Evolutionary conservation across 2,329 filamentous ascomycete species (phyloP).

Genomic region (Oidium heveae): DNA sequence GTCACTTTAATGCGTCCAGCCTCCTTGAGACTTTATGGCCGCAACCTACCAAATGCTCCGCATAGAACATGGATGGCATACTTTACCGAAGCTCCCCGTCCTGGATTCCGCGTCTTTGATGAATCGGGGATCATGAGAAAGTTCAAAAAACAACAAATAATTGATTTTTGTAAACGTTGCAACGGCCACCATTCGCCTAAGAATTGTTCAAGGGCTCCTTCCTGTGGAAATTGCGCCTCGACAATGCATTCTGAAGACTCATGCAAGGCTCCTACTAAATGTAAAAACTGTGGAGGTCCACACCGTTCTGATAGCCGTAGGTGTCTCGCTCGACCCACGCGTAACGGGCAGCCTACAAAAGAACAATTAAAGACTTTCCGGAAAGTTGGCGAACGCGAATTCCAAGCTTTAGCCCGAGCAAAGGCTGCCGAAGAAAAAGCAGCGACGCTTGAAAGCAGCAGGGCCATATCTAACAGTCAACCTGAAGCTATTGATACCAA

Average conservation of each 20-base stretch:
- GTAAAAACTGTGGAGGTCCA: background rate
- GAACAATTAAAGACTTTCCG: background rate
- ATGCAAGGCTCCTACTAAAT: background rate
- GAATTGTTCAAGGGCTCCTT: background rate
- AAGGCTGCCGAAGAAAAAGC: background rate
- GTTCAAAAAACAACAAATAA: too few species aligned
- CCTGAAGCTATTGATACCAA: too few species aligned
- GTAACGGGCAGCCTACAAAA: background rate
- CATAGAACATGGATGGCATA: too few species aligned
- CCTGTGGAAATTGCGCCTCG: background rate
- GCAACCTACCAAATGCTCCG: too few species aligned
- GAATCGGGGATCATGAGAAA: too few species aligned
- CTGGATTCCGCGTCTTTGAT: too few species aligned
- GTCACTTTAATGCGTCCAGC: too few species aligned
- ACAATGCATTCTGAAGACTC: background rate
- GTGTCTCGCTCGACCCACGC: background rate
- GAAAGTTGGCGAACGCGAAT: too few species aligned
- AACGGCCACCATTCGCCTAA: background rate
- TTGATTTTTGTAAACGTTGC: too few species aligned
- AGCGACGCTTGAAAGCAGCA: background rate
- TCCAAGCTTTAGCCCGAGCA: background rate
- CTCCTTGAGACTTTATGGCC: too few species aligned
- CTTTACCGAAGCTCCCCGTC: too few species aligned
- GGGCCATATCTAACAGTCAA: too few species aligned
- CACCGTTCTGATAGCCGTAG: background rate